Base-by-base conservation (phyloP, 768 basidiomycete genomes). In the Kwoniella botswanensis region DNA sequence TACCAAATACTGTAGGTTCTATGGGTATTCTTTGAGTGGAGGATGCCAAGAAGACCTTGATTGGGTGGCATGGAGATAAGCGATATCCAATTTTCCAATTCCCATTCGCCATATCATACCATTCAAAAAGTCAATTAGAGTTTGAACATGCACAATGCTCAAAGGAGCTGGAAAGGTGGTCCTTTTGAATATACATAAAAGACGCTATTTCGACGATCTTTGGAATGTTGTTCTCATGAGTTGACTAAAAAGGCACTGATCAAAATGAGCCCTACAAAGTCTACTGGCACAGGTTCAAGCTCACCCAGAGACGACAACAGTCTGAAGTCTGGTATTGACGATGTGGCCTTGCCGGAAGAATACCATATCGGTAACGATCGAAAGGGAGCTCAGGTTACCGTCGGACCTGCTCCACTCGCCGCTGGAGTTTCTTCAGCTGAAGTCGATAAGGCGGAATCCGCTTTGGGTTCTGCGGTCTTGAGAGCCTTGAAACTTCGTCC, bases 401-500 rank as follows among this genome's bases (percentile, higher is more conserved):
- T 65, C 13, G 54, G 35, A 56, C 21, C 64, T 56, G 54, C 64
- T 9, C 64, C 64, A 10, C 41, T 65, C 2, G 64, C 64, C 17
- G 54, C 26, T 43, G 64, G 64, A 17, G 55, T 65, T 9, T 65
- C 64, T 43, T 65, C 64, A 3, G 64, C 64, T 55, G 54, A 65
- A 15, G 54, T 65, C 1, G 64, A 65, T 44, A 65, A 65, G 56
- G 64, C 66, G 2, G 67, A 50, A 43, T 52, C 73, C n/a, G 63
- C 69, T 22, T 61, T 74, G 17, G 75, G 75, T 17, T 68, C 67
- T 12, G 65, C 73, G 5, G 35, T 74, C 21, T 58, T 76, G 15
- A 65, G 73, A 29, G 56, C 63, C 11, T 58, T 76, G 9, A 61
- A 63, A 17, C 10, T 76, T 15, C 67, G 75, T 24, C 56, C 53